Evolutionary conservation across 805 yeast genomes (phyloP), one percentile per base, ranked within the genome.

Genomic region (Zygosaccharomyces lentus): DNA sequence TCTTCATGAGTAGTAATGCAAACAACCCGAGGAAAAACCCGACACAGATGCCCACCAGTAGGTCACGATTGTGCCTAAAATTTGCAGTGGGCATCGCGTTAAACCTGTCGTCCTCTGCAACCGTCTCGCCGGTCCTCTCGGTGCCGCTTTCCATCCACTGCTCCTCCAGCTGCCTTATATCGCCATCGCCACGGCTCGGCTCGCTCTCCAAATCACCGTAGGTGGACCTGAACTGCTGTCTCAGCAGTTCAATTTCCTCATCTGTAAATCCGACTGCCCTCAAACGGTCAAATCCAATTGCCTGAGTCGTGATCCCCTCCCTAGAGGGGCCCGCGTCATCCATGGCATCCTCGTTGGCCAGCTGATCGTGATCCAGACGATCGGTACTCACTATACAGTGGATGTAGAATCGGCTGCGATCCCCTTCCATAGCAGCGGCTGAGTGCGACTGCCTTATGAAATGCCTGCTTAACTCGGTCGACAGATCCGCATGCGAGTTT

Each of bases 121-220:
- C 29, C 12, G 45, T 45, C 44, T 72, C 75, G 43, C 74, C 74
- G 13, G 64, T 77, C 36, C 82, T 77, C 57, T 84, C 90, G 4
- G 78, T 85, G 0, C 88, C 84, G 39, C 83, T 80, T 53, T 88
- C 93, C 50, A 88, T 84, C 96, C 96, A 89, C 46, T 87, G 73
- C 54, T 88, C 96, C 60, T 88, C 96, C 47, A 87, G 63, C 52
- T 82, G 82, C 41, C 87, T 62, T 1, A 82, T 64, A 17, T 50
- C 52, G 26, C 53, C 59, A 16, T 54, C 57, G 29, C 49, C 43
- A 10, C 29, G 45, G 16, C 37, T 40, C n/a, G 52, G 52, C 26
- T 53, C 57, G 38, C 46, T 56, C 49, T 65, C 53, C 21, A 65
- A 41, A 45, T 68, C 71, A 0, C 87, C 87, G 62, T 87, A 85